Percentiles rank a stretch among this genome's conserved stretches.
Conservation (phyloP, 257 asterid genomes). For the Phtheirospermum japonicum region DNA sequence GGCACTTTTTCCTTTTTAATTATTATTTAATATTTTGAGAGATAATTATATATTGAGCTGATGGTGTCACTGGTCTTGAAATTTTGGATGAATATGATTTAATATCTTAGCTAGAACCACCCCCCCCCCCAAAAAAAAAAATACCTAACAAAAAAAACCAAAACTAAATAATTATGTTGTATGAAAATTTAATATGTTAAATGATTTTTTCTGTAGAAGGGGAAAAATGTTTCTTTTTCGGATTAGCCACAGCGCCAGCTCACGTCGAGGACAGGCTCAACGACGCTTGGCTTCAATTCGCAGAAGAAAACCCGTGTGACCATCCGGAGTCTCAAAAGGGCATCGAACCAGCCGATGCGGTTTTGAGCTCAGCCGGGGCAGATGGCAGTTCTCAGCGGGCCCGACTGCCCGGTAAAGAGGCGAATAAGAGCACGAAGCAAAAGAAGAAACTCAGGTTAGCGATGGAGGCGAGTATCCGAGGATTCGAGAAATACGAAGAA, state of each 20-base stretch:
- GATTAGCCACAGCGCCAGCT: constrained; percentile 97
- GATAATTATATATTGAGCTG: too few relatives aligned
- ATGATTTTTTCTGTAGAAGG: constrained; percentile 44
- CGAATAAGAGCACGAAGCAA: constrained; percentile 50
- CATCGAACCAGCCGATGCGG: constrained; percentile 54
- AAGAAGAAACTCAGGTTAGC: constrained; percentile 67
- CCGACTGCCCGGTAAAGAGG: constrained; percentile 38
- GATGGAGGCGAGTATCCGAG: constrained; percentile 90
- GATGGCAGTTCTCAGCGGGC: constrained; percentile 81
- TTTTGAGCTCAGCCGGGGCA: constrained; percentile 55
- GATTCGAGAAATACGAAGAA: constrained; percentile 68
- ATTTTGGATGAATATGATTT: background rate
- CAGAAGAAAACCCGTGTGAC: constrained; percentile 63
- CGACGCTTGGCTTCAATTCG: constrained; percentile 99
- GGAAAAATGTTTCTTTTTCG: constrained; percentile 67
- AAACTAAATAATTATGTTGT: background rate
- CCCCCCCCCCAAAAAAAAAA: background rate
- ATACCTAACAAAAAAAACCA: too few relatives aligned
- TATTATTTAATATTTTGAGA: too few relatives aligned
- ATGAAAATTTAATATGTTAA: background rate
- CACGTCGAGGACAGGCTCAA: constrained; percentile 92
- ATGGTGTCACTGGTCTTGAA: background rate
- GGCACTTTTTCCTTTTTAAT: too few relatives aligned
- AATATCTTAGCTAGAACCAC: background rate
- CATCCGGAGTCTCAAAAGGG: constrained; percentile 47